Evolutionary conservation across 148 eudicot species (phyloP), one percentile per base, ranked within the genome.

Genomic region (Vaccinium macrocarpon): DNA sequence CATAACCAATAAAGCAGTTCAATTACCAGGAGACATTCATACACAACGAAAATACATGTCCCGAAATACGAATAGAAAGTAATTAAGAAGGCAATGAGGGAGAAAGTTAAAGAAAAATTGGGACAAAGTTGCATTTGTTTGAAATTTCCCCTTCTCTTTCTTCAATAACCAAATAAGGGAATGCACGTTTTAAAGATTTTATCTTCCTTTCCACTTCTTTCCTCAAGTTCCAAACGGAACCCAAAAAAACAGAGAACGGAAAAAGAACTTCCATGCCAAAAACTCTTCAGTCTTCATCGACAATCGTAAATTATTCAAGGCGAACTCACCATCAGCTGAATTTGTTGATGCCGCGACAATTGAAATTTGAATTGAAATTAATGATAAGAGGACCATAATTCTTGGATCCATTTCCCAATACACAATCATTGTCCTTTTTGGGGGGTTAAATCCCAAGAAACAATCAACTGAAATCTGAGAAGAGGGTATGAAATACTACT

Each of bases 351-450:
- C 91, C 59, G 84, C 83, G 78, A 79, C 85, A 75, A 80, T 18
- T 6, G 84, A 86, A 38, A 81, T 48, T 78, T 83, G 93, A 55
- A 88, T 29, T 79, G 70, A 82, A 71, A 90, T 62, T 78, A 90
- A 64, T 74, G 89, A 56, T 12, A 91, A 10, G 61, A 61, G 86
- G 59, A 87, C 71, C 86, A 82, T 79, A 81, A 81, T 35, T 81
- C 82, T 81, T 53, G 53, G 38, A 82, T 81, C 81, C 93, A 92
- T 94, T 59, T 78, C 82, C 82, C 81, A 66, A 78, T 19, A 84
- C 66, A 78, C 81, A 35, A 55, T 21, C 46, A 50, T n/a, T 32
- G 2, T 14, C 19, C 27, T 27, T 68, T 27, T 68, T 23, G 27
- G 3, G 6, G 11, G 7, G 38, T 66, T 25, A 16, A 66, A 11